Conservation (phyloP, 352 stramenopile genomes). For the Thalassiosira ordinaria region DNA sequence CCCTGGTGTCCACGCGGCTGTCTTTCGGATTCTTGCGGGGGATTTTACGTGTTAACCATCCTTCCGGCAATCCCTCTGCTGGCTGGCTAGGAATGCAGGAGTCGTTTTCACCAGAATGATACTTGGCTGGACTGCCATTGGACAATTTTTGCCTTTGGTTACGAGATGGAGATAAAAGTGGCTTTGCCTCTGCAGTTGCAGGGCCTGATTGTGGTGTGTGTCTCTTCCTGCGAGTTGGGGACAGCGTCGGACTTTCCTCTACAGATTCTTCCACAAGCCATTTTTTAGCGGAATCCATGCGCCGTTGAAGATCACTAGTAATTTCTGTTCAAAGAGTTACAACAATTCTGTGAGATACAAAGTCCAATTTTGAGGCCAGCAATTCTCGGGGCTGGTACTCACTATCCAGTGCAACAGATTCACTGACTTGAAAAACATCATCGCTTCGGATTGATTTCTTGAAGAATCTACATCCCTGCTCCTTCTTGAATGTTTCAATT, state of each 20-base stretch:
- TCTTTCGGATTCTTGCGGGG: background rate
- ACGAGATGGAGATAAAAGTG: conserved; percentile 11
- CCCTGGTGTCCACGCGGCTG: conserved; percentile 5
- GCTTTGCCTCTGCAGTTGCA: background rate
- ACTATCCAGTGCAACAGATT: conserved; percentile 5
- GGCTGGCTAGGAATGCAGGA: background rate
- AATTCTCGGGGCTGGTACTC: no score
- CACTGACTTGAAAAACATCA: conserved; percentile 20
- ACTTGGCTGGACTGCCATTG: background rate
- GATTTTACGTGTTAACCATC: conserved; percentile 1
- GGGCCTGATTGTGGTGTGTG: background rate
- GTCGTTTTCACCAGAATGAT: background rate
- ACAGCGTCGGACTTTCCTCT: background rate
- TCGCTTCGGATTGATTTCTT: conserved; percentile 17
- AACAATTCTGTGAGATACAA: no score
- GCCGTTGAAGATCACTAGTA: conserved; percentile 15
- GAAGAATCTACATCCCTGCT: conserved; percentile 31
- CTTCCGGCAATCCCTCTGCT: conserved; percentile 6
- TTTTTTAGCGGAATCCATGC: conserved; percentile 10
- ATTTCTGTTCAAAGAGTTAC: no score
- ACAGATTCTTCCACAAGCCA: background rate
- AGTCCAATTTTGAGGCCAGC: no score
- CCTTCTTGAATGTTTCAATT: no score
- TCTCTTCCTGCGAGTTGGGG: background rate
- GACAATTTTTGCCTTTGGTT: background rate